These are phyloP conservation scores for Penicillium paxilli DNA, from an alignment of 495 filamentous ascomycete genomes.

Conservation along the genomic window DNA sequence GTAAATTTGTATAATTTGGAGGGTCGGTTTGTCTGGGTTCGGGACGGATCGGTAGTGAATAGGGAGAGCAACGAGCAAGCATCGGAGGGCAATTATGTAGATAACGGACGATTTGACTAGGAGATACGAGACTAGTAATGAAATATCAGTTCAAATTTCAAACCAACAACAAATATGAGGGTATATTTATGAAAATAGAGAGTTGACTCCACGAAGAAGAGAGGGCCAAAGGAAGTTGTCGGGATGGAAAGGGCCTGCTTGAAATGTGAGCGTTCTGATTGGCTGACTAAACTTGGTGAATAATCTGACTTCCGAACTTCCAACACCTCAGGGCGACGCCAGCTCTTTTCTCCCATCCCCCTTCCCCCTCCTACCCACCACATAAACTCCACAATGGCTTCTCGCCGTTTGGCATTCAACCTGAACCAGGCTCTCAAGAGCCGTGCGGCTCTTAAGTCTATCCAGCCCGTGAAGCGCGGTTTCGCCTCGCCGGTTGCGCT, in stretches of 20 bases:
- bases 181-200: conserved; percentile 1
- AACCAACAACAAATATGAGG: not conserved
- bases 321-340: conserved; percentile 50
- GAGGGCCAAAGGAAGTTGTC: conserved; percentile 31
- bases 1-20: conserved; percentile 28
- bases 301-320: conserved; percentile 55
- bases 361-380: conserved; percentile 28
- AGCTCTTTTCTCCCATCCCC: conserved; percentile 39
- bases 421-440: conserved; percentile 82
- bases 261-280: conserved; percentile 54
- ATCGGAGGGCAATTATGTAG: not conserved
- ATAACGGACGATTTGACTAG: not conserved
- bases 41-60: conserved; percentile 17
- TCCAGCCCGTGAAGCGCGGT: conserved; percentile 73
- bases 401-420: conserved; percentile 86
- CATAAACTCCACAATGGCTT: conserved; percentile 71
- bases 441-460: conserved; percentile 71
- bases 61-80: not conserved
- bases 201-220: not conserved
- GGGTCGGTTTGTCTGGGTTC: not conserved
- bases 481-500: conserved; percentile 79
- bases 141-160: not conserved
- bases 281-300: conserved; percentile 44
- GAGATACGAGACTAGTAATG: not conserved
- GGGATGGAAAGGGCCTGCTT: conserved; percentile 42